Percentiles rank a stretch among this genome's conserved stretches.
Conservation (phyloP, 2,329 filamentous ascomycete species). For the Apiospora koreana region DNA sequence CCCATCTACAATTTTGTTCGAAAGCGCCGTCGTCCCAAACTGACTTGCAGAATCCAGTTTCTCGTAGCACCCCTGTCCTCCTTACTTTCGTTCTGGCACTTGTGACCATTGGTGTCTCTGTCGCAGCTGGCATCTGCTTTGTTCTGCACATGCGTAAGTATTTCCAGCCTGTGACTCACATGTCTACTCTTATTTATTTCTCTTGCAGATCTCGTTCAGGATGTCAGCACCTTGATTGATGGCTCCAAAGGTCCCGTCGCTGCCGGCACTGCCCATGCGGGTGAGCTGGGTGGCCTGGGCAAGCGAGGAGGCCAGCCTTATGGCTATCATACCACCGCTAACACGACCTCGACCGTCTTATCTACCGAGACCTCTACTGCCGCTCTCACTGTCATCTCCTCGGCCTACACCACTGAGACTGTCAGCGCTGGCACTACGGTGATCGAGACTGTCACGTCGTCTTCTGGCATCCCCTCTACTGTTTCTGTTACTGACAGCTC, state of each 20-base stretch:
- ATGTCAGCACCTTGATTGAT: background rate
- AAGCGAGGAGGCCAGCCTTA: background rate
- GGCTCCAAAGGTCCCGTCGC: background rate
- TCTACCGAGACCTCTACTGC: background rate
- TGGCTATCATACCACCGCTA: background rate
- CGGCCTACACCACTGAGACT: background rate
- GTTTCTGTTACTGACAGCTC: background rate
- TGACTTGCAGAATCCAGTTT: background rate
- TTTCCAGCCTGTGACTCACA: background rate
- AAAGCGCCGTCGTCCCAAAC: background rate
- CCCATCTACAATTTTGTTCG: background rate
- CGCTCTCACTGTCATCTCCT: background rate
- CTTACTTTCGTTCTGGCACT: constrained; percentile 6
- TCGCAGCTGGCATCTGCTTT: constrained; percentile 6
- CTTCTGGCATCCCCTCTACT: background rate
- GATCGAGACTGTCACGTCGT: background rate
- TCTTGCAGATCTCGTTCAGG: background rate
- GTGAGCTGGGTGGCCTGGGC: background rate
- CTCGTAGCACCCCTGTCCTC: background rate
- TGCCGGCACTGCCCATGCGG: background rate
- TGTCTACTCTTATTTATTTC: background rate
- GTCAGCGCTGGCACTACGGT: background rate
- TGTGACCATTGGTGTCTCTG: background rate
- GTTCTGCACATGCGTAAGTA: constrained; percentile 11
- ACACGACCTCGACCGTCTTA: background rate